Evolutionary conservation across 225 moss, liverwort and hornwort genomes (phyloP), one percentile per base, ranked within the genome.

Genomic region (Pleurozium schreberi): DNA sequence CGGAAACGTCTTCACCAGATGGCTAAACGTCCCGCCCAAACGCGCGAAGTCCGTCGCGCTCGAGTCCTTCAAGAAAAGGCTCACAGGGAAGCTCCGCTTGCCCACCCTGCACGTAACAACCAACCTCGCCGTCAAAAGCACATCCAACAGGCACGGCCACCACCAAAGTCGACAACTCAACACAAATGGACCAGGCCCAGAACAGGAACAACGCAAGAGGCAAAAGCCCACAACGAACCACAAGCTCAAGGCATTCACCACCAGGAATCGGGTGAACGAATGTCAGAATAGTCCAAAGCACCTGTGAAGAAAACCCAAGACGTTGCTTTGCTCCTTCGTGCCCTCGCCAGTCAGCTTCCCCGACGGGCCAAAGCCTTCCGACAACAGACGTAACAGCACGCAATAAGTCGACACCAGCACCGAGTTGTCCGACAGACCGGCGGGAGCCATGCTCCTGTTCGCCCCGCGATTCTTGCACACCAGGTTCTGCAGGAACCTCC

Each of bases 351-450:
- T 88, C 91, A 84, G 81, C 90, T 95, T 96, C 80, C 93, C 95
- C 27, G 90, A 52, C 1, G 75, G 83, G 28, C 95, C 97, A 34
- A 97, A 94, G 17, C 99, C 99, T 88, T 99, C 97, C 4, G 99
- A 99, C 83, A 99, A 88, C 36, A 99, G 96, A 17, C 97, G 96
- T 61, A 99, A 94, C 38, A 99, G 92, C 66, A 99, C 97, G 82
- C 95, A 96, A 89, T 97, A 97, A 5, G 96, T 94, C 82, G 99
- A 96, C 45, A 99, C 96, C n/a, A 99, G 92, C 71, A 99, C 99
- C n/a, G 99, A 99, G 75, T 99, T 99, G 89, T 99, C 99, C 34
- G 99, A 99, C 42, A 99, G 96, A 85, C 99, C 99, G n/a, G 96
- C 95, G 42, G 99, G 99, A 82, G 99, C 96, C 90, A 97, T 95